phyloP scores from a whole-genome alignment of 306 rosid species.

The Lathyrus sativus region DNA sequence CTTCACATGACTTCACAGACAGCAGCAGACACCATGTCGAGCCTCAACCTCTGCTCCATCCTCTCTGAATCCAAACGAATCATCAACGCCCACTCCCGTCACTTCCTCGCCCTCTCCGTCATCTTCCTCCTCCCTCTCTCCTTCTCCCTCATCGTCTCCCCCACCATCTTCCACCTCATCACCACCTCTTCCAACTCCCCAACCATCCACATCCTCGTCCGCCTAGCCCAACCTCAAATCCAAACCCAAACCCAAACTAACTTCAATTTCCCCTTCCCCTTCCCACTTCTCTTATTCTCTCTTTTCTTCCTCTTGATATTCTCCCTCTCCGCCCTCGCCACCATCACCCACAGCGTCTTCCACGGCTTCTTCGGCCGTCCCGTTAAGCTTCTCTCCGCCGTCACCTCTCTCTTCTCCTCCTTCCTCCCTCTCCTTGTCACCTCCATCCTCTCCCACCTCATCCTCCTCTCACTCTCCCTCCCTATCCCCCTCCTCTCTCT shows the following conservation, averaged over 20 bases:
- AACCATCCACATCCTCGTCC: constrained; percentile 38
- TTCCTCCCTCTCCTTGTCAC: constrained; percentile 54
- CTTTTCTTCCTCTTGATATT: constrained; percentile 37
- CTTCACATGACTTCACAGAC: background rate
- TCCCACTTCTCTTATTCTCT: constrained; percentile 36
- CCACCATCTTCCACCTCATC: constrained; percentile 32
- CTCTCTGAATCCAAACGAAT: constrained; percentile 65
- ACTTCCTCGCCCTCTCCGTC: constrained; percentile 73
- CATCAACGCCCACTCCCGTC: constrained; percentile 72
- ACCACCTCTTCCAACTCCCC: constrained; percentile 27
- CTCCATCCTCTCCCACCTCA: constrained; percentile 31
- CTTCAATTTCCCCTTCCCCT: background rate
- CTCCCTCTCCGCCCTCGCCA: constrained; percentile 53
- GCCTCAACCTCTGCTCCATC: constrained; percentile 40
- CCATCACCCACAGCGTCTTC: constrained; percentile 71
- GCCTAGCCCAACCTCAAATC: background rate
- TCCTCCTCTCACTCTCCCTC: constrained; percentile 18
- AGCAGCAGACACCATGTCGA: background rate
- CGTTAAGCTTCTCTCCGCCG: constrained; percentile 58
- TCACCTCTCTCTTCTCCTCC: constrained; percentile 46
- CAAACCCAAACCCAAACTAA: background rate
- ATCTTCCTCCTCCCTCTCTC: constrained; percentile 72
- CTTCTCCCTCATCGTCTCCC: constrained; percentile 54
- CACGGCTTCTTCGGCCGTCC: constrained; percentile 84
- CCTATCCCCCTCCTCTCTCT: constrained; percentile 25